phyloP scores from a whole-genome alignment of 2,329 filamentous ascomycete genomes.

The Ceratocystis lukuohia region DNA sequence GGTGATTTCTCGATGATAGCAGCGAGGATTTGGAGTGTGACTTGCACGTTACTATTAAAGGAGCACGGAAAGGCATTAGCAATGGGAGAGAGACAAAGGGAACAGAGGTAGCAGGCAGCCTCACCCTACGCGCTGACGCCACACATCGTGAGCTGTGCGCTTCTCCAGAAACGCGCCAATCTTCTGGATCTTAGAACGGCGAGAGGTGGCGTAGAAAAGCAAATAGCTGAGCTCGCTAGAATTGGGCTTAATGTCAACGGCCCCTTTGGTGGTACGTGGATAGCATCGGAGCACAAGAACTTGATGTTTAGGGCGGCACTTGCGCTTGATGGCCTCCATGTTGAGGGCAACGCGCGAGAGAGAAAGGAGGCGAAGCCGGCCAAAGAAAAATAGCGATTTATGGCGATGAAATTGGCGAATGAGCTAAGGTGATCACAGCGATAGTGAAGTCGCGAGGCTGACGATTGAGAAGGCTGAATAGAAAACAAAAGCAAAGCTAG shows the following conservation, averaged over 20 bases:
- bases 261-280: slow-evolving; percentile 78
- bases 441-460: not conserved
- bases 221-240: slow-evolving; percentile 94
- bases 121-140: slow-evolving; percentile 74
- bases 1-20: slow-evolving; percentile 87
- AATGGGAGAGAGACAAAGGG: not conserved
- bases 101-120: slow-evolving; percentile 20
- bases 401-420: slow-evolving; percentile 19
- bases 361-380: not conserved
- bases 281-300: slow-evolving; percentile 94
- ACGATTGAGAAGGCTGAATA: not conserved
- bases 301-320: slow-evolving; percentile 86
- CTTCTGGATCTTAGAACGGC: slow-evolving; percentile 89
- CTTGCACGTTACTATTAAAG: slow-evolving; percentile 64
- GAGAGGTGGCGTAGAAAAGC: slow-evolving; percentile 90
- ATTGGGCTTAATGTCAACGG: slow-evolving; percentile 88
- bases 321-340: slow-evolving; percentile 54
- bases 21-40: slow-evolving; percentile 83
- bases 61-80: not conserved
- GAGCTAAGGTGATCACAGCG: not conserved
- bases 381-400: not conserved
- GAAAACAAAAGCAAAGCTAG: not conserved
- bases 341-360: slow-evolving; percentile 20
- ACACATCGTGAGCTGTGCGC: slow-evolving; percentile 83
- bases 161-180: slow-evolving; percentile 90